Conservation (phyloP, 164 flowering plant genomes). For the Tetrastigma voinierianum region DNA sequence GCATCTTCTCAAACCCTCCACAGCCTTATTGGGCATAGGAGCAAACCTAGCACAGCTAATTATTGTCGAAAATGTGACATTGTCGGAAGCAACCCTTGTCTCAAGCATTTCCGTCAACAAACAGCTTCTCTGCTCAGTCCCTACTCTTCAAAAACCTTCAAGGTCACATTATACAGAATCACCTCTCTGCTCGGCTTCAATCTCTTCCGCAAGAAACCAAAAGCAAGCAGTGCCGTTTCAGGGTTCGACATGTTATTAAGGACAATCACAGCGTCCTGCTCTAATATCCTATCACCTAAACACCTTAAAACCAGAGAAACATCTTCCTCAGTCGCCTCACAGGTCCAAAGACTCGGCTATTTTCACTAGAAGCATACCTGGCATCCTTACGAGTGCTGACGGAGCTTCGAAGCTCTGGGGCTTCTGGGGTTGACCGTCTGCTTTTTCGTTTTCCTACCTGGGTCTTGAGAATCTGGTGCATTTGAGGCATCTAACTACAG, state of each 20-base stretch:
- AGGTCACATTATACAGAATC: conserved; percentile 71
- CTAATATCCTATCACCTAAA: conserved; percentile 46
- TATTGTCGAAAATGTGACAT: conserved; percentile 79
- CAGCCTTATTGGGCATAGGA: conserved; percentile 63
- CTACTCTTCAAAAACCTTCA: conserved; percentile 73
- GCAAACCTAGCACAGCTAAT: conserved; percentile 77
- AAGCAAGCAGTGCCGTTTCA: conserved; percentile 46
- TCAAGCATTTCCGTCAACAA: conserved; percentile 57
- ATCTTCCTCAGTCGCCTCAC: conserved; percentile 41
- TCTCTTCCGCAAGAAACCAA: conserved; percentile 45
- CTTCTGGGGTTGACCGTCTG: conserved; percentile 81
- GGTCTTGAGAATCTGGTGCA: conserved; percentile 16
- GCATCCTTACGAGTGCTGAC: conserved; percentile 47
- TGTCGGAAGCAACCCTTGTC: conserved; percentile 78
- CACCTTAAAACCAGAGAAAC: conserved; percentile 33
- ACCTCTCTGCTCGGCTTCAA: conserved; percentile 35
- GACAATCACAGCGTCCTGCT: conserved; percentile 70
- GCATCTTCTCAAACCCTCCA: conserved; percentile 91
- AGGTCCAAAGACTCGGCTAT: conserved; percentile 54
- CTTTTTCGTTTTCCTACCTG: conserved; percentile 36
- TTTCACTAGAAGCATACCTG: conserved; percentile 53
- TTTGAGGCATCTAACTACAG: conserved; percentile 15
- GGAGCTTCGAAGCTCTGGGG: conserved; percentile 59
- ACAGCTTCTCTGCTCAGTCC: conserved; percentile 63
- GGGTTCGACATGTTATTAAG: conserved; percentile 70